phyloP scores from a whole-genome alignment of 1,139 yeast species.

The Yamadazyma epiphylla region DNA sequence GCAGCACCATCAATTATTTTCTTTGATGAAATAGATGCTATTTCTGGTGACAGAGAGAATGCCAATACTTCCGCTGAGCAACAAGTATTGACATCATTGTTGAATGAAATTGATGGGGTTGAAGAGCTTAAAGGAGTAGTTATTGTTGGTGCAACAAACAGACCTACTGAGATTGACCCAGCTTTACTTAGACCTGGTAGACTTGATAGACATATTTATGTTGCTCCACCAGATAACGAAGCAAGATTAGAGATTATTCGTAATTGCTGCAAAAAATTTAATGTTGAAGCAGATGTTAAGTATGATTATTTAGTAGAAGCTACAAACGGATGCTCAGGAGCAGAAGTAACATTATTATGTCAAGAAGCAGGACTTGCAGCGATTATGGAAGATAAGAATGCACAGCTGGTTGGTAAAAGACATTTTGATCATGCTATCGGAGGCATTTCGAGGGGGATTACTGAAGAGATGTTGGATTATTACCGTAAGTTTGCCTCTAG shows the following conservation, averaged over 20 bases:
- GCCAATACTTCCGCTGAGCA: conserved; percentile 70
- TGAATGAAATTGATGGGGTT: conserved; percentile 95
- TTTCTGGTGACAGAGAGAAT: conserved; percentile 66
- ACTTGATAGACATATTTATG: conserved; percentile 86
- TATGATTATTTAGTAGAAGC: conserved; percentile 47
- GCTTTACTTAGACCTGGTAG: conserved; percentile 94
- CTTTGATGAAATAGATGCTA: conserved; percentile 93
- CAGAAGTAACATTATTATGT: conserved; percentile 86
- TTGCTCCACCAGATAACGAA: conserved; percentile 79
- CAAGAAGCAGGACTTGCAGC: conserved; percentile 96
- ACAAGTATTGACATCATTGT: conserved; percentile 81
- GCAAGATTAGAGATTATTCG: conserved; percentile 75
- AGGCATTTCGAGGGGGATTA: conserved; percentile 73
- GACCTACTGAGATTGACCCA: conserved; percentile 89
- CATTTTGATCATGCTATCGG: conserved; percentile 73
- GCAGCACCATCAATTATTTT: conserved; percentile 91
- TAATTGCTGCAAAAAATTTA: conserved; percentile 59
- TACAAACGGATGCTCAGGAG: conserved; percentile 96
- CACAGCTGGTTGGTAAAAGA: conserved; percentile 47
- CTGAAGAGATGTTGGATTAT: conserved; percentile 76
- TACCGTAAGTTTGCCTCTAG: conserved; percentile 62
- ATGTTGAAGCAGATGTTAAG: conserved; percentile 42
- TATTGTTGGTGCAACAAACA: conserved; percentile 90
- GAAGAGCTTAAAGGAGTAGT: conserved; percentile 92
- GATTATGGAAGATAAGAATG: conserved; percentile 68